Base-by-base conservation (phyloP, 1,139 yeast genomes). In the Sporopachydermia cereana region DNA sequence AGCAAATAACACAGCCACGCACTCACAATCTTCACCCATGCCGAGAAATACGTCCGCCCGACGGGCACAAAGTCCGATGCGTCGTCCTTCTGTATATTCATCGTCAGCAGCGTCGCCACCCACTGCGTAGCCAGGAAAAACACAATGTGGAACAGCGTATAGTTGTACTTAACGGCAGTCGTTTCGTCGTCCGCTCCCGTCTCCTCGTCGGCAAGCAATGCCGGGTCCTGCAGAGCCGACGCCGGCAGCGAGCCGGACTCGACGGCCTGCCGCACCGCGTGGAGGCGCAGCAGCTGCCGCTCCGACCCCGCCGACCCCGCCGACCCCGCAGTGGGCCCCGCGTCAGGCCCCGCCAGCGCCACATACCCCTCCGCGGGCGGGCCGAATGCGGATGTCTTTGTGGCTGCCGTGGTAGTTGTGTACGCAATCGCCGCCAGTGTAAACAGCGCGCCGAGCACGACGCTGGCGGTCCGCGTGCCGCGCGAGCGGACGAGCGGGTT, bases 71-170 rank as follows among this genome's bases (percentile, higher is more conserved):
- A 93, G 52, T 86, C 94, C 4, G 94, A 95, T 44, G 77, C 74
- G 50, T 81, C 83, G 54, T 85, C 95, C 54, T 81, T 79, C 47
- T 83, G 79, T 27, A 91, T 96, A 57, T 89, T 91, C 62, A 88
- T 84, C 0, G 98, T 93, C 49, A 93, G 70, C 51, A 93, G 68
- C 1, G 96, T 88, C 1, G 98, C 96, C 44, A 91, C 89, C 76
- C 95, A 93, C 62, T 91, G 98, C 1, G 98, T 91, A 1, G 98
- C 98, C 52, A 93, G 69, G 60, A 93, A 79, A 71, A 93, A 93
- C 36, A 93, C 84, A 27, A 89, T 60, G 61, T 93, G 98, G 71
- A 91, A 93, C 46, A 89, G 66, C 2, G 88, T 74, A 61, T 91
- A 91, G 62, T 85, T 89, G 67, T 91, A 91, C 59, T 81, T 84